These are phyloP conservation scores for Singerocomus rubriflavus DNA, from an alignment of 1,284 basidiomycete genomes.

Conservation along the genomic window DNA sequence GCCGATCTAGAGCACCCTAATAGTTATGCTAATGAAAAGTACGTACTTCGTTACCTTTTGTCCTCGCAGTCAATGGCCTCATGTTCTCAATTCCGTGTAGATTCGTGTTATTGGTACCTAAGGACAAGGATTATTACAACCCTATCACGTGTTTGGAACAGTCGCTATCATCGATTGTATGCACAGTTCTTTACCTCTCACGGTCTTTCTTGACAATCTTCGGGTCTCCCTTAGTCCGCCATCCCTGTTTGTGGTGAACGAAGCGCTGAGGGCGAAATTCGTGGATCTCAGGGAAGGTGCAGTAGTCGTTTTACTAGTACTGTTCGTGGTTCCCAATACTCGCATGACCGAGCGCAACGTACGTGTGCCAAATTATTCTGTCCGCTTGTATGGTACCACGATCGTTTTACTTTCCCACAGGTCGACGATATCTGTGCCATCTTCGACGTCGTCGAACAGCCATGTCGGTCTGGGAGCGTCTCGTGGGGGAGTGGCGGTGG, in stretches of 20 bases:
- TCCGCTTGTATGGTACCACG: constrained; percentile 1
- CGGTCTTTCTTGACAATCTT: constrained; percentile 16
- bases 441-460: constrained; percentile 63
- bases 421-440: constrained; percentile 74
- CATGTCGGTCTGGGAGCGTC: constrained; percentile 68
- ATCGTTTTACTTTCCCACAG: constrained; percentile 28
- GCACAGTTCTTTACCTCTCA: constrained; percentile 15
- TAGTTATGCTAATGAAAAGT: constrained; percentile 58
- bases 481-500: constrained; percentile 72
- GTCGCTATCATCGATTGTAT: constrained; percentile 66
- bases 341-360: constrained; percentile 75
- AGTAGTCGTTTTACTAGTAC: constrained; percentile 69
- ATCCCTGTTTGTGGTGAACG: constrained; percentile 62
- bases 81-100: constrained; percentile 33
- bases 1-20: constrained; percentile 74
- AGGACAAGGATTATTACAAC: constrained; percentile 77
- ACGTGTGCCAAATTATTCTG: constrained; percentile 25
- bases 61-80: not conserved
- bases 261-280: constrained; percentile 68
- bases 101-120: constrained; percentile 68
- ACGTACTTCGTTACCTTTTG: constrained; percentile 3
- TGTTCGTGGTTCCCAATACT: constrained; percentile 57
- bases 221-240: constrained; percentile 63
- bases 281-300: constrained; percentile 79
- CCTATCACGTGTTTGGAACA: constrained; percentile 71